A percentile compares a stretch with the other conserved stretches of the same genome.
phyloP scores from a whole-genome alignment of 2,329 filamentous ascomycete species.

The Trichoderma atroviride region DNA sequence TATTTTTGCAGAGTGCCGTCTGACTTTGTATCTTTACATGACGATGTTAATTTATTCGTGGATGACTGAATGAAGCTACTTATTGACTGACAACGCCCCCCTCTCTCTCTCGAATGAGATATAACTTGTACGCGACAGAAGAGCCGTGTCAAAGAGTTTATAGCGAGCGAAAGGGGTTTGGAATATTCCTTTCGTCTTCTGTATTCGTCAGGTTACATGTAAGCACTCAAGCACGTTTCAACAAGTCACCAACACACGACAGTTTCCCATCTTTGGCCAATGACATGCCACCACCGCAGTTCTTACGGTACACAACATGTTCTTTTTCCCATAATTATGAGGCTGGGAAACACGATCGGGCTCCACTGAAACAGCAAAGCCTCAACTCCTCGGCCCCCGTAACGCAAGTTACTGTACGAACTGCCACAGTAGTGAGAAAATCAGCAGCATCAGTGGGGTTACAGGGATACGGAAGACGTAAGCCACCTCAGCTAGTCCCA shows the following conservation, averaged over 20 bases:
- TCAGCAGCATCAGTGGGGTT: not conserved
- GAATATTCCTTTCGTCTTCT: not conserved
- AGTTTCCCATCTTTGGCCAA: not conserved
- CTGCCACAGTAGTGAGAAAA: not conserved
- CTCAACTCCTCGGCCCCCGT: not conserved
- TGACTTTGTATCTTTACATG: not conserved
- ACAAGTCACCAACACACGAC: not conserved
- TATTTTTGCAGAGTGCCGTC: not conserved
- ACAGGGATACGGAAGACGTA: not conserved
- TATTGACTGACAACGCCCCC: not conserved
- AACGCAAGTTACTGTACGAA: not conserved
- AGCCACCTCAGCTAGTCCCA: slow-evolving; percentile 19
- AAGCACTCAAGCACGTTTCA: not conserved
- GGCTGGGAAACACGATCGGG: not conserved
- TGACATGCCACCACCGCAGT: not conserved
- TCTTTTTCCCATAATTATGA: not conserved
- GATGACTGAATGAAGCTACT: not conserved
- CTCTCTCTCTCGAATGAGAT: not conserved
- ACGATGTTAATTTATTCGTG: not conserved
- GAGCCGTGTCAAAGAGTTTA: not conserved
- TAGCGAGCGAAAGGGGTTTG: not conserved
- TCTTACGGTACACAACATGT: not conserved
- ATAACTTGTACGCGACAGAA: not conserved
- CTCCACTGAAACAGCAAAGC: slow-evolving; percentile 14
- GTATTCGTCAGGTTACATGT: not conserved